Conservation (phyloP, 1,139 yeast genomes). For the Debaryomyces coudertii region DNA sequence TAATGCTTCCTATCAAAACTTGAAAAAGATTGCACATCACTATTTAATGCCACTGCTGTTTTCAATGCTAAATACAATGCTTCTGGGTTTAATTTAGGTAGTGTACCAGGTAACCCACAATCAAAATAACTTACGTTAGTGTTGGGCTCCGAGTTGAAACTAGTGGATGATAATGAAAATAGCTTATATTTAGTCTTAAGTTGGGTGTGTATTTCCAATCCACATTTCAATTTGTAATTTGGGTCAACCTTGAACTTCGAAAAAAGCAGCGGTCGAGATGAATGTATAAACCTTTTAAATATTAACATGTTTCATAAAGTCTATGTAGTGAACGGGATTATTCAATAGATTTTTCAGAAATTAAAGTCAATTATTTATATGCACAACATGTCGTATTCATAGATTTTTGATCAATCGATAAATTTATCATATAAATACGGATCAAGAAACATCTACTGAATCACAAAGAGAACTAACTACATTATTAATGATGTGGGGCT, state of each 20-base stretch:
- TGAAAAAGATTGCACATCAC: constrained; percentile 58
- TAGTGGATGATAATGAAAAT: constrained; percentile 63
- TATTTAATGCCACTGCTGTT: constrained; percentile 72
- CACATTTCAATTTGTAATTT: constrained; percentile 62
- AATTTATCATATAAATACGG: too few relatives aligned
- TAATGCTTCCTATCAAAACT: constrained; percentile 93
- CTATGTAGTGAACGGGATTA: not conserved
- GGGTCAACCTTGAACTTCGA: constrained; percentile 15
- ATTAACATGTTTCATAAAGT: constrained; percentile 4
- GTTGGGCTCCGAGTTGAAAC: constrained; percentile 64
- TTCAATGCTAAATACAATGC: constrained; percentile 72
- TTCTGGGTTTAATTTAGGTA: constrained; percentile 78
- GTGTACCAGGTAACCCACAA: constrained; percentile 90
- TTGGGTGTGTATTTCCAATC: constrained; percentile 93
- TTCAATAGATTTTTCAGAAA: not conserved
- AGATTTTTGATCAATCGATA: not conserved
- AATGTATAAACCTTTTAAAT: constrained; percentile 9
- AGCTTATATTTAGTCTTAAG: constrained; percentile 72
- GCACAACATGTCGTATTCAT: not conserved
- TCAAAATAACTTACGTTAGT: constrained; percentile 77
- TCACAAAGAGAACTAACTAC: too few relatives aligned
- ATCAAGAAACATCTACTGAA: too few relatives aligned
- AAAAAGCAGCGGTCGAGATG: not conserved
- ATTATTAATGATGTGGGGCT: too few relatives aligned
- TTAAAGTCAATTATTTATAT: not conserved